A percentile compares a stretch with the other conserved stretches of the same genome.
phyloP scores from a whole-genome alignment of 805 yeast species.

The Ogataea pignaliae region DNA sequence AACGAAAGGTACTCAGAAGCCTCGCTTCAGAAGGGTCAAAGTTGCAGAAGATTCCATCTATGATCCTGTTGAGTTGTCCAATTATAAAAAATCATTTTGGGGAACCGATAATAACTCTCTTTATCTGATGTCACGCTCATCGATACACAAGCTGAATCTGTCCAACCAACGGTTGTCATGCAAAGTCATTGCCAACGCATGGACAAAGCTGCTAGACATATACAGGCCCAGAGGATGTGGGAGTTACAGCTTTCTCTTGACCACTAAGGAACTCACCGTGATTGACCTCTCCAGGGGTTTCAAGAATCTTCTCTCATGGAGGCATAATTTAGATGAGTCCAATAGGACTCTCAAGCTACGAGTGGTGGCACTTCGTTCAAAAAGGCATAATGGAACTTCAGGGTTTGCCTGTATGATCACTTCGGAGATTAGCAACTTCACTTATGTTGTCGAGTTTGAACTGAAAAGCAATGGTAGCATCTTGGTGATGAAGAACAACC shows the following conservation, averaged over 20 bases:
- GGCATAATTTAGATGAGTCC: constrained; percentile 52
- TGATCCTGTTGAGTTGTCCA: constrained; percentile 50
- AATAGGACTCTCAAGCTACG: constrained; percentile 51
- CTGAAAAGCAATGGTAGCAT: not conserved
- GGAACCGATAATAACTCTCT: constrained; percentile 28
- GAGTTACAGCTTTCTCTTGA: constrained; percentile 47
- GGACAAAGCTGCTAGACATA: constrained; percentile 50
- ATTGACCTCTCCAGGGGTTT: constrained; percentile 33
- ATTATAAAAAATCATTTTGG: constrained; percentile 52
- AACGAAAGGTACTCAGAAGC: not conserved
- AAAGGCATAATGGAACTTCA: constrained; percentile 1
- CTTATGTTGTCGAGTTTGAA: constrained; percentile 28
- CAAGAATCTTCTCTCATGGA: constrained; percentile 63
- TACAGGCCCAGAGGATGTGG: constrained; percentile 24
- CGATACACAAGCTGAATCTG: constrained; percentile 33
- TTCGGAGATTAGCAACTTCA: constrained; percentile 26
- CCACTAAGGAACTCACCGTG: constrained; percentile 64
- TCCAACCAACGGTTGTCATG: constrained; percentile 27
- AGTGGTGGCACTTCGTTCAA: constrained; percentile 16
- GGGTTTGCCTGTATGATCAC: constrained; percentile 25
- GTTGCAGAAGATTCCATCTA: constrained; percentile 22
- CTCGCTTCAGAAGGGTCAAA: constrained; percentile 1
- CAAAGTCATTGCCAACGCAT: constrained; percentile 45
- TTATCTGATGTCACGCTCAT: constrained; percentile 39
- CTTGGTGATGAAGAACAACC: constrained; percentile 18